Percentiles rank a stretch among this genome's conserved stretches.
Conservation (phyloP, 768 basidiomycete species). For the Megacollybia marginata region DNA sequence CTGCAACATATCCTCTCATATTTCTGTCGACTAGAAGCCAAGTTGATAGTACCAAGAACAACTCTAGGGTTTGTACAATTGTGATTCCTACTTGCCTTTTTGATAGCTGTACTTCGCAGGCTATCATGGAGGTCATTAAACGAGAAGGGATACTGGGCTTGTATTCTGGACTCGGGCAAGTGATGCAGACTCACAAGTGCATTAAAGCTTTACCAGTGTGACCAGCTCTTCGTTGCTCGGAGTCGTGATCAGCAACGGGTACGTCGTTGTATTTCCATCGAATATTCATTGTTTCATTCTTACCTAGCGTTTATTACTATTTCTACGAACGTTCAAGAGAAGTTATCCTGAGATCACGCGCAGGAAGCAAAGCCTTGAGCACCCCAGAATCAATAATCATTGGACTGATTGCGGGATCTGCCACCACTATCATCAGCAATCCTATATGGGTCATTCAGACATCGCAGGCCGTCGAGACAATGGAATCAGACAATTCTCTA, state of each 20-base stretch:
- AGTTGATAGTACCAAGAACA: conserved; percentile 76
- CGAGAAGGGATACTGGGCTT: conserved; percentile 80
- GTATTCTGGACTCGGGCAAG: conserved; percentile 54
- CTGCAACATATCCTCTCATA: conserved; percentile 84
- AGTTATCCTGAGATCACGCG: conserved; percentile 44
- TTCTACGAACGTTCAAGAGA: conserved; percentile 74
- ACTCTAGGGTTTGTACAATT: conserved; percentile 65
- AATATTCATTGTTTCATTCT: conserved; percentile 1
- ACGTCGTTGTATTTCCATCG: conserved; percentile 13
- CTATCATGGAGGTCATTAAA: conserved; percentile 68
- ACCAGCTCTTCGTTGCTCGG: conserved; percentile 75
- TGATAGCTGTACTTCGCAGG: conserved; percentile 24
- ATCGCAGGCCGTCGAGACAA: conserved; percentile 67
- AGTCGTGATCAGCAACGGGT: conserved; percentile 92
- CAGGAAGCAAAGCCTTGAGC: conserved; percentile 61
- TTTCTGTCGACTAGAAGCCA: conserved; percentile 91
- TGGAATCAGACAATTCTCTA: conserved; percentile 21
- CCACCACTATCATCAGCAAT: conserved; percentile 40
- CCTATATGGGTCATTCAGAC: conserved; percentile 98
- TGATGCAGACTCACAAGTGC: no score
- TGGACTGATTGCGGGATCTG: conserved; percentile 76
- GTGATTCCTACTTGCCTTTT: no score
- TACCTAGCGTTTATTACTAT: conserved; percentile 80
- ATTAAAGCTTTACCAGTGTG: no score
- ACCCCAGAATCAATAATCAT: conserved; percentile 88